Evolutionary conservation across 257 asterid species (phyloP).

Genomic region (Solanum pimpinellifolium): DNA sequence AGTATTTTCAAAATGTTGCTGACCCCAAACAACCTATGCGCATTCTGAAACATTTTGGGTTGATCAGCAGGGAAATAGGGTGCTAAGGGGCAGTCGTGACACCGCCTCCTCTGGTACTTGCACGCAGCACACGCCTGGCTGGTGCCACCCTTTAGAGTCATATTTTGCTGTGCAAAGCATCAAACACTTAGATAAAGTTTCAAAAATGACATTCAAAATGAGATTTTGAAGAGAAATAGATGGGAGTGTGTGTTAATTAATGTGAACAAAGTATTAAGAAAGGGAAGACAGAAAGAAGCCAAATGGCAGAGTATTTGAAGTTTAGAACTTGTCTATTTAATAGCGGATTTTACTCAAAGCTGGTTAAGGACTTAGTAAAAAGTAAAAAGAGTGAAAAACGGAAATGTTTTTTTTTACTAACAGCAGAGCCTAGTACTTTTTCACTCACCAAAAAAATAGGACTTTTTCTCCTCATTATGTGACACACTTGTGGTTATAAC

Average conservation of each 20-base stretch:
- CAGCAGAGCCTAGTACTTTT: slow-evolving; percentile 11
- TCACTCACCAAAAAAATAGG: not conserved
- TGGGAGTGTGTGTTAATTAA: not conserved
- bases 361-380: slow-evolving; percentile 42
- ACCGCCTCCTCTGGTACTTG: slow-evolving; percentile 71
- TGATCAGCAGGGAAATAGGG: slow-evolving; percentile 87
- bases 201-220: not conserved
- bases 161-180: slow-evolving; percentile 4
- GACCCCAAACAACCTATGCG: slow-evolving; percentile 73
- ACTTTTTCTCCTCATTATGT: slow-evolving; percentile 6
- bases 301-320: slow-evolving; percentile 10
- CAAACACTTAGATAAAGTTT: not conserved
- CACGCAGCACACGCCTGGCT: slow-evolving; percentile 95
- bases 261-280: not conserved
- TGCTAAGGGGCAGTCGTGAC: slow-evolving; percentile 76
- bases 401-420: not conserved
- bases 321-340: slow-evolving; percentile 12
- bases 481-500: slow-evolving; percentile 22
- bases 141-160: slow-evolving; percentile 89
- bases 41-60: slow-evolving; percentile 59
- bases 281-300: slow-evolving; percentile 1
- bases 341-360: slow-evolving; percentile 10
- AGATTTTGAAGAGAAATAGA: not conserved
- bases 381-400: slow-evolving; percentile 18
- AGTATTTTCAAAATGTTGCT: slow-evolving; percentile 59